phyloP scores from a whole-genome alignment of 768 basidiomycete genomes.

The Mycena capillaripes region DNA sequence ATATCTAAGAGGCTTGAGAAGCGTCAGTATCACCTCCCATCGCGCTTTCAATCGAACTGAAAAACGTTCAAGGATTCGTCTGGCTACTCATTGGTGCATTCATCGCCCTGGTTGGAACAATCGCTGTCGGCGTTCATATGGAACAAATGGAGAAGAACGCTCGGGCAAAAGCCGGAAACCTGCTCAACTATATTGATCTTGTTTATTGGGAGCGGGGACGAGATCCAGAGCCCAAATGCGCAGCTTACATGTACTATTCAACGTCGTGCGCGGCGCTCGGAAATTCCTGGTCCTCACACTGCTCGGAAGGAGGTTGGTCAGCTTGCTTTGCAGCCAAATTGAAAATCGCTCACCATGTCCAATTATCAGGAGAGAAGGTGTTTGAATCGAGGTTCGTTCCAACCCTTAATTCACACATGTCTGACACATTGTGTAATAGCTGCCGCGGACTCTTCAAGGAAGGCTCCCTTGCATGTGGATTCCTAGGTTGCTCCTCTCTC shows the following conservation, averaged over 20 bases:
- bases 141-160: constrained; percentile 12
- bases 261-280: constrained; percentile 17
- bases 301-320: constrained; percentile 11
- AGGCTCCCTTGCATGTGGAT: constrained; percentile 18
- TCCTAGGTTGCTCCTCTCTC: constrained; percentile 21
- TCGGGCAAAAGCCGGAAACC: constrained; percentile 8
- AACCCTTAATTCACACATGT: too few species aligned
- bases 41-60: not conserved
- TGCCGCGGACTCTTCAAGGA: constrained; percentile 13
- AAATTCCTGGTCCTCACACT: constrained; percentile 14
- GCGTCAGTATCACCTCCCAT: not conserved
- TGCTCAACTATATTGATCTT: constrained; percentile 17
- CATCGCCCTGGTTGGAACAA: not conserved
- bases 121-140: constrained; percentile 14
- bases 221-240: constrained; percentile 19
- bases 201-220: constrained; percentile 17
- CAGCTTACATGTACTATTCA: constrained; percentile 22
- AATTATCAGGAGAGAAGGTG: not conserved
- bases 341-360: not conserved
- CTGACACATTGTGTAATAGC: too few species aligned
- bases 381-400: not conserved
- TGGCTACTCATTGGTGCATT: constrained; percentile 9
- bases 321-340: not conserved
- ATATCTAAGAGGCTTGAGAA: not conserved
- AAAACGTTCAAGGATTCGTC: not conserved